These are phyloP conservation scores for Fusarium devonianum DNA, from an alignment of 2,329 filamentous ascomycete genomes.

Conservation along the genomic window DNA sequence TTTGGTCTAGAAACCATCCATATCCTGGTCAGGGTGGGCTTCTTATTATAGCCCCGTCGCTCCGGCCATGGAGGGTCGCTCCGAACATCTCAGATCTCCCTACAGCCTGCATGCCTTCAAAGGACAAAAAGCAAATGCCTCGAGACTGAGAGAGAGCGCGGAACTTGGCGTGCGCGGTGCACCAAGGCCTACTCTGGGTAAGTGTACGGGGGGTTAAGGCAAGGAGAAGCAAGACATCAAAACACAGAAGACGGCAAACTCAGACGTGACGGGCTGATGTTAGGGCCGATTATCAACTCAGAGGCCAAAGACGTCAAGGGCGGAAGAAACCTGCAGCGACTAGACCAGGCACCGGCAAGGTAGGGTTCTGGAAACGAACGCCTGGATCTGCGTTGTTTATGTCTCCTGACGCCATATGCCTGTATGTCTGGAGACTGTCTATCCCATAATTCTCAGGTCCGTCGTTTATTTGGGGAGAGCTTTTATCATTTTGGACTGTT, in stretches of 20 bases:
- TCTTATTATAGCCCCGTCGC: constrained; percentile 25
- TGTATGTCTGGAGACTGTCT: constrained; percentile 12
- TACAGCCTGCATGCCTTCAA: constrained; percentile 29
- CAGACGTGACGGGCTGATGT: constrained; percentile 11
- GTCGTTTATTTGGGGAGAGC: background rate
- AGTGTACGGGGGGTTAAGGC: constrained; percentile 36
- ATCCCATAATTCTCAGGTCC: constrained; percentile 9
- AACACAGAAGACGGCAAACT: constrained; percentile 29
- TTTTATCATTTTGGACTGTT: too few species aligned
- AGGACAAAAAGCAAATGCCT: constrained; percentile 27
- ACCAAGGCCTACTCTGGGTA: constrained; percentile 34
- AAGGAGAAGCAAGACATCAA: constrained; percentile 40
- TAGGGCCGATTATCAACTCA: constrained; percentile 20
- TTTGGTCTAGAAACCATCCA: constrained; percentile 16
- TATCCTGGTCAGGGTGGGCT: constrained; percentile 15
- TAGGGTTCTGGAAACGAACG: constrained; percentile 26
- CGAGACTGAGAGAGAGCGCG: constrained; percentile 15
- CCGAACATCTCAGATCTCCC: constrained; percentile 21
- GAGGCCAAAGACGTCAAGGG: constrained; percentile 29
- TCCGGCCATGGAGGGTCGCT: constrained; percentile 11
- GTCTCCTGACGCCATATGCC: constrained; percentile 15
- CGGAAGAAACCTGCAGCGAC: constrained; percentile 36
- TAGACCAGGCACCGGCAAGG: constrained; percentile 13
- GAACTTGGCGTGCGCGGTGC: constrained; percentile 25
- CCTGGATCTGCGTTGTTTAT: constrained; percentile 12